A percentile compares a stretch with the other conserved stretches of the same genome.
Conservation (phyloP, 2,329 filamentous ascomycete species). For the Sclerotinia glacialis region DNA sequence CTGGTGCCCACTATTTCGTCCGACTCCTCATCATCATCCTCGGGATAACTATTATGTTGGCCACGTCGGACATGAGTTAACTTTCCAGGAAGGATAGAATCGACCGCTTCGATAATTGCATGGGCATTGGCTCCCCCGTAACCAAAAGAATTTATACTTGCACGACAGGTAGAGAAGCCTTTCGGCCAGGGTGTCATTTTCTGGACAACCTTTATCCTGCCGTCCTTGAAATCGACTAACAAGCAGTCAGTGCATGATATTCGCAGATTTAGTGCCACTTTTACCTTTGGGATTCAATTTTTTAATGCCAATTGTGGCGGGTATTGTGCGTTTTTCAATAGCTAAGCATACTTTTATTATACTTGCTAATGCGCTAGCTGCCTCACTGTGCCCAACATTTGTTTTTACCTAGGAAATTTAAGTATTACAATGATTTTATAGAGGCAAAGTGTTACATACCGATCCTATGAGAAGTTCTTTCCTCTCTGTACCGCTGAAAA, state of each 20-base stretch:
- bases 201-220: background rate
- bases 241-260: background rate
- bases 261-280: background rate
- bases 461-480: conserved; percentile 14
- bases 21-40: background rate
- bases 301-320: conserved; percentile 7
- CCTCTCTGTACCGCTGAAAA: background rate
- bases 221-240: conserved; percentile 6
- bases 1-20: background rate
- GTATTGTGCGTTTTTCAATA: conserved; percentile 11
- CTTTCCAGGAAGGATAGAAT: background rate
- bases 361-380: conserved; percentile 16
- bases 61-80: background rate
- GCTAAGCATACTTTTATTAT: conserved; percentile 23
- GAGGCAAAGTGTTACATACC: background rate
- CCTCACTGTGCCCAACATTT: conserved; percentile 22
- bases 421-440: conserved; percentile 2
- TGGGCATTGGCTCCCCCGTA: conserved; percentile 43
- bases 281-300: conserved; percentile 17
- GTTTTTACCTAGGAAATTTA: conserved; percentile 25
- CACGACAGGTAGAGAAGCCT: background rate
- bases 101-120: conserved; percentile 35
- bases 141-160: conserved; percentile 32
- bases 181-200: conserved; percentile 17
- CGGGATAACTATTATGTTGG: background rate